Evolutionary conservation across 2,329 filamentous ascomycete genomes (phyloP).

Genomic region (Fusarium euwallaceae): DNA sequence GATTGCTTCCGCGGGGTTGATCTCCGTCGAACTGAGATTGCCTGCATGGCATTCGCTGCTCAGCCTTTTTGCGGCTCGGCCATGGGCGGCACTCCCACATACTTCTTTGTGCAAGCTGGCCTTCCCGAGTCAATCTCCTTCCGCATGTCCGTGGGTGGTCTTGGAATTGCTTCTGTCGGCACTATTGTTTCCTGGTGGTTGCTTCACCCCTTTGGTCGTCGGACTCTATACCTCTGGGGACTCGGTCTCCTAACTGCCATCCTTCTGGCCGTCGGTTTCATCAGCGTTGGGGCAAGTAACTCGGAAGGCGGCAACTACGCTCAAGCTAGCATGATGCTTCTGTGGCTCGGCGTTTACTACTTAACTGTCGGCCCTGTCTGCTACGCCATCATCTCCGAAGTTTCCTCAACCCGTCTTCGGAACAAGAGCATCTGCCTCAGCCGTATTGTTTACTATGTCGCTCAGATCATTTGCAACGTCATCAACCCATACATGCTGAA

Average conservation of each 20-base stretch:
- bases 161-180: slow-evolving; percentile 34
- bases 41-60: slow-evolving; percentile 42
- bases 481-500: slow-evolving; percentile 47
- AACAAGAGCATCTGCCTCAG: slow-evolving; percentile 56
- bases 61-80: slow-evolving; percentile 7
- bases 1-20: slow-evolving; percentile 64
- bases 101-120: slow-evolving; percentile 13
- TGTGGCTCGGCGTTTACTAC: slow-evolving; percentile 57
- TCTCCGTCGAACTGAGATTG: slow-evolving; percentile 60
- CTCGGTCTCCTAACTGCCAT: slow-evolving; percentile 17
- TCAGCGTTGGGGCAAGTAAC: slow-evolving; percentile 45
- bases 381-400: slow-evolving; percentile 57
- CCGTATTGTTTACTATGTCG: slow-evolving; percentile 45
- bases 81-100: slow-evolving; percentile 8
- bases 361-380: slow-evolving; percentile 57
- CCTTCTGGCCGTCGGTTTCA: slow-evolving; percentile 25
- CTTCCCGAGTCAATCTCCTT: slow-evolving; percentile 25
- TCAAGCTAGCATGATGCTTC: slow-evolving; percentile 54
- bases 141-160: slow-evolving; percentile 33
- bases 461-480: slow-evolving; percentile 43
- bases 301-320: slow-evolving; percentile 24
- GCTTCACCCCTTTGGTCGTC: slow-evolving; percentile 28
- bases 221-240: slow-evolving; percentile 32
- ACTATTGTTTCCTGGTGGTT: slow-evolving; percentile 35
- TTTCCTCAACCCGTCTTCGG: slow-evolving; percentile 53